phyloP scores from a whole-genome alignment of 192 early-diverging fungal genomes.

The Coemansia javaensis region DNA sequence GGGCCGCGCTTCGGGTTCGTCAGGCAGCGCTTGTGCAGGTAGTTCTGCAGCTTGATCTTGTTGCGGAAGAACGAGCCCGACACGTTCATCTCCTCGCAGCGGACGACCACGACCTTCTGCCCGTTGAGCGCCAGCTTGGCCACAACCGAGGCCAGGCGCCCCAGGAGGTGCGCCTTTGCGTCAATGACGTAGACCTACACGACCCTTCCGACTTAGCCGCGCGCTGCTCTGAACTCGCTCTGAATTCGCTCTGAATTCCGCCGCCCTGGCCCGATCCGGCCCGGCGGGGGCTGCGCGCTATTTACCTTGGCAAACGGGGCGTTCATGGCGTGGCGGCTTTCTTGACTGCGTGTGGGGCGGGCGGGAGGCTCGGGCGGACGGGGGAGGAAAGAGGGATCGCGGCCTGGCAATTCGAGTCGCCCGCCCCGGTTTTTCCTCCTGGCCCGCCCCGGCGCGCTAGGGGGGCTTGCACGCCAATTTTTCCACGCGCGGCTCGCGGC shows the following conservation, averaged over 20 bases:
- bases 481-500: no score
- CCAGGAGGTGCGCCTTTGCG: slow-evolving; percentile 97
- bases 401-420: slow-evolving; percentile 11
- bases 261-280: no score
- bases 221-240: no score
- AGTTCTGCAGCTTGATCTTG: slow-evolving; percentile 97
- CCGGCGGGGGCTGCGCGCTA: no score
- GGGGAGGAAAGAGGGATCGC: slow-evolving; percentile 21
- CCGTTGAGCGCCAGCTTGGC: slow-evolving; percentile 98
- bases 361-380: slow-evolving; percentile 25
- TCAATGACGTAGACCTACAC: slow-evolving; percentile 95
- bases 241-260: no score
- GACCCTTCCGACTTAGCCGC: no score
- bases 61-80: slow-evolving; percentile 98
- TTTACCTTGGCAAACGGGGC: slow-evolving; percentile 52
- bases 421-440: slow-evolving; percentile 3
- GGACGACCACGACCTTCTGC: slow-evolving; percentile 95
- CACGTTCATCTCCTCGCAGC: slow-evolving; percentile 98
- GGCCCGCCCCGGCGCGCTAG: no score
- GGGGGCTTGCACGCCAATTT: no score
- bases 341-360: slow-evolving; percentile 14
- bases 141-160: slow-evolving; percentile 95
- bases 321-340: slow-evolving; percentile 50
- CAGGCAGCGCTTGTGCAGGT: slow-evolving; percentile 96
- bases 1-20: slow-evolving; percentile 95